Base-by-base conservation (phyloP, 192 early-diverging fungal genomes). In the Rhizoclosmatium globosum region DNA sequence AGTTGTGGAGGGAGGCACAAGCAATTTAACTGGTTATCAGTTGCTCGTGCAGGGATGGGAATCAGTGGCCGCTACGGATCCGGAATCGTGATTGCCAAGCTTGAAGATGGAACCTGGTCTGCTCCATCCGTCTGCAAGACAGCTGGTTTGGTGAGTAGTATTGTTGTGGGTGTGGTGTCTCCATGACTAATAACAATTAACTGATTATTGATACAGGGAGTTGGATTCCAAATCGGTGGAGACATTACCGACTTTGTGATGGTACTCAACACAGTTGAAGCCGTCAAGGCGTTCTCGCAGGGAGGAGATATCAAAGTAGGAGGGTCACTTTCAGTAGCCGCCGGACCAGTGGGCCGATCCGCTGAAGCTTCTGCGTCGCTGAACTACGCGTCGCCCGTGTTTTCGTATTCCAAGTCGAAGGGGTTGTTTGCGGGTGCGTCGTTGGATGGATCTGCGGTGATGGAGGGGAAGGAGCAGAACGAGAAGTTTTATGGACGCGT, bases 241-340 rank as follows among this genome's bases (percentile, higher is more conserved):
- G 92, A 95, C 72, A 85, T 96, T 64, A 97, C 97, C n/a, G 96
- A 98, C 81, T 93, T 94, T 84, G 95, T 98, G 19, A 92, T 97
- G 69, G 85, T 98, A 47, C 84, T 98, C 46, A 98, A 95, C 79
- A 95, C 91, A 64, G 85, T 83, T 19, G 87, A 84, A n/a, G 95
- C 95, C 4, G 95, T 98, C 56, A 91, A 90, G 68, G 92, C 97
- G 1, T 98, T 98, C 83, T 88, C 84, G 53, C 88, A 94, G 59
- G 91, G 92, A 31, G 96, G 95, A 43, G 95, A 98, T 67, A 76
- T 97, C 47, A 97, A 94, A 0, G 85, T 98, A 38, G 97, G 97
- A 45, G 95, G 93, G 11, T 93, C 93, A 59, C 74, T 89, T 64
- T 17, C 47, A 76, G 77, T 81, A 92, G 92, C 94, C 60, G 95